Evolutionary conservation across 805 yeast genomes (phyloP), one percentile per base, ranked within the genome.

Genomic region (Monosporozyma aquatica): DNA sequence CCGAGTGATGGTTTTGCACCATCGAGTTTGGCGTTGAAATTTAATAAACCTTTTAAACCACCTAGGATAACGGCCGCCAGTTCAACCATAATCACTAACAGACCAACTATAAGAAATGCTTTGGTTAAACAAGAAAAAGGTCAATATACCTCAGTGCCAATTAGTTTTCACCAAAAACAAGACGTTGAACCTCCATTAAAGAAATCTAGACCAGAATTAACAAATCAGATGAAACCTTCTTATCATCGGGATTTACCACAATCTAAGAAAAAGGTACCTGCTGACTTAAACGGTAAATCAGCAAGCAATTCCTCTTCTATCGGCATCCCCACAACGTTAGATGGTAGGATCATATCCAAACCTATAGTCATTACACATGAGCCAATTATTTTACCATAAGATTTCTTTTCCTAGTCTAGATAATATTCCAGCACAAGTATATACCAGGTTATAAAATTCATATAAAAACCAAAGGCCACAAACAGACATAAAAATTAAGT

Each of bases 21-120:
- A 7, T 22, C 44, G 13, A 41, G 44, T n/a, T 36, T 59, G 17
- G 59, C 60, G 5, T 41, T 59, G 9, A 53, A 50, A 33, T 48
- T 56, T 40, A 57, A 58, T 38, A 49, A 41, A 42, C 65, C 62
- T 11, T 60, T 60, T 37, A 57, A 50, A 37, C 52, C 55, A 20
- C 64, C 64, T 2, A 43, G 53, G 43, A 44, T 39, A n/a, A n/a
- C n/a, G 40, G n/a, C 14, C 22, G n/a, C 26, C 13, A 23, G 22
- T 15, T 24, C 37, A 28, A 23, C 8, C 27, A 17, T 28, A 5
- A 5, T 26, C n/a, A n/a, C n/a, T 13, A 49, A 50, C 34, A 45
- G 53, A 33, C 49, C 51, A 14, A 45, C 39, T 14, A 40, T 41
- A 21, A 40, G 52, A 34, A 34, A 22, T 14, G 29, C 14, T n/a